phyloP scores from a whole-genome alignment of 2,329 filamentous ascomycete species.

The Geosmithia flava region DNA sequence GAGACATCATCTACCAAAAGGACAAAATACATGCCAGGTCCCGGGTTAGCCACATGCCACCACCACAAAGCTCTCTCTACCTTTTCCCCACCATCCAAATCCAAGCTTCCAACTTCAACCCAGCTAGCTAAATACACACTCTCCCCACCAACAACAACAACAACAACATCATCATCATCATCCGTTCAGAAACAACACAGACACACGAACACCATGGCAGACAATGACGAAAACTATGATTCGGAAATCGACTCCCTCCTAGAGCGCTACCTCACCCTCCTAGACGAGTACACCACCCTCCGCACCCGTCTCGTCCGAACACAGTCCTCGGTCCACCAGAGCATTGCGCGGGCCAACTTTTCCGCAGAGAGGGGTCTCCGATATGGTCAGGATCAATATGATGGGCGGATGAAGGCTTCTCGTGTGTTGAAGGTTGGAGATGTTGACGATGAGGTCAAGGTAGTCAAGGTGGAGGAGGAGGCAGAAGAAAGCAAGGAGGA shows the following conservation, averaged over 20 bases:
- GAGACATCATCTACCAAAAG: no score
- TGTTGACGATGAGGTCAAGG: not conserved
- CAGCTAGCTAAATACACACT: no score
- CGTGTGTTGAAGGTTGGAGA: slow-evolving; percentile 22
- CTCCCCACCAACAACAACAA: no score
- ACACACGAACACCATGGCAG: slow-evolving; percentile 3
- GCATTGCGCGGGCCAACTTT: slow-evolving; percentile 66
- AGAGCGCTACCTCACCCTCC: slow-evolving; percentile 49
- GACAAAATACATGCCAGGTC: no score
- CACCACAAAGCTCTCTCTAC: no score
- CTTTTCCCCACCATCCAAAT: no score
- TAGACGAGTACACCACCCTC: slow-evolving; percentile 55
- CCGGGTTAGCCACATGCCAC: no score
- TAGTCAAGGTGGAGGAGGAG: not conserved
- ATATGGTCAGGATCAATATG: slow-evolving; percentile 61
- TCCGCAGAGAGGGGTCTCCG: slow-evolving; percentile 47
- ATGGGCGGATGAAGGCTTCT: slow-evolving; percentile 57
- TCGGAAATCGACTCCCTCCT: slow-evolving; percentile 47
- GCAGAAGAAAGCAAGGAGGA: slow-evolving; percentile 1
- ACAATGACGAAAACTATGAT: slow-evolving; percentile 11
- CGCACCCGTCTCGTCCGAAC: slow-evolving; percentile 38
- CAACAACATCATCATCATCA: no score
- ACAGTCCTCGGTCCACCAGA: slow-evolving; percentile 43
- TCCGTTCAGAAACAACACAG: no score
- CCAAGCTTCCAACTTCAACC: no score